Percentiles rank a stretch among this genome's conserved stretches.
Conservation (phyloP, 2,329 filamentous ascomycete genomes). For the Zasmidium citrigriseum region DNA sequence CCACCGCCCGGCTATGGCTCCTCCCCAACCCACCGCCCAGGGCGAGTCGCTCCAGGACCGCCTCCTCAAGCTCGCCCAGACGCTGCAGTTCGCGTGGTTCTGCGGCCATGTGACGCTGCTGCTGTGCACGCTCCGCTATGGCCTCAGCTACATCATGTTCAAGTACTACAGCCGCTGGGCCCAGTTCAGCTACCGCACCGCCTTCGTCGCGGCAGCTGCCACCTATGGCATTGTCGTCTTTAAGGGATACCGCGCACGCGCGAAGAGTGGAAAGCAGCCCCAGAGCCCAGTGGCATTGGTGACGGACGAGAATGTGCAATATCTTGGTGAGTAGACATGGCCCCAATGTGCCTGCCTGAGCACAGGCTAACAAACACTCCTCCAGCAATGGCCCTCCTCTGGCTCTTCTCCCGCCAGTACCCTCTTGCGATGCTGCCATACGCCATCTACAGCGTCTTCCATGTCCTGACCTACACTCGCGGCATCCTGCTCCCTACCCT, state of each 20-base stretch:
- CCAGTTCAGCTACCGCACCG: slow-evolving; percentile 81
- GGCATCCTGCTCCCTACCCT: slow-evolving; percentile 89
- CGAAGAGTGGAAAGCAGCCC: slow-evolving; percentile 67
- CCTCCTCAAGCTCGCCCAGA: slow-evolving; percentile 63
- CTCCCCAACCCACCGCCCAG: slow-evolving; percentile 16
- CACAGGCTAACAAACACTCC: slow-evolving; percentile 11
- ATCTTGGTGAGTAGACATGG: slow-evolving; percentile 69
- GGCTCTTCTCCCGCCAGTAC: slow-evolving; percentile 89
- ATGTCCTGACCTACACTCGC: slow-evolving; percentile 94
- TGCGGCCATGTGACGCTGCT: slow-evolving; percentile 83
- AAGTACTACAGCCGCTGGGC: slow-evolving; percentile 80
- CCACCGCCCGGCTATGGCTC: slow-evolving; percentile 19
- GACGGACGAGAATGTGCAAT: slow-evolving; percentile 95
- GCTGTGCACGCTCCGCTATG: slow-evolving; percentile 78
- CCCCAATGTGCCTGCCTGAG: neutral
- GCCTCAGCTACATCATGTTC: slow-evolving; percentile 82
- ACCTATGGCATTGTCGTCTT: slow-evolving; percentile 99
- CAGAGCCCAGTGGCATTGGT: slow-evolving; percentile 66
- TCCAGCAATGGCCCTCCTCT: slow-evolving; percentile 86
- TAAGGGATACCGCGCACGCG: slow-evolving; percentile 88
- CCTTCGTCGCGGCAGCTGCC: slow-evolving; percentile 83
- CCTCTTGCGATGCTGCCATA: slow-evolving; percentile 90
- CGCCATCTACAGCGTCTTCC: slow-evolving; percentile 96
- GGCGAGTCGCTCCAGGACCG: slow-evolving; percentile 26
- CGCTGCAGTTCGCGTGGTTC: slow-evolving; percentile 78